These are phyloP conservation scores for Termitomyces sp. DNA, from an alignment of 768 basidiomycete genomes.

Conservation along the genomic window DNA sequence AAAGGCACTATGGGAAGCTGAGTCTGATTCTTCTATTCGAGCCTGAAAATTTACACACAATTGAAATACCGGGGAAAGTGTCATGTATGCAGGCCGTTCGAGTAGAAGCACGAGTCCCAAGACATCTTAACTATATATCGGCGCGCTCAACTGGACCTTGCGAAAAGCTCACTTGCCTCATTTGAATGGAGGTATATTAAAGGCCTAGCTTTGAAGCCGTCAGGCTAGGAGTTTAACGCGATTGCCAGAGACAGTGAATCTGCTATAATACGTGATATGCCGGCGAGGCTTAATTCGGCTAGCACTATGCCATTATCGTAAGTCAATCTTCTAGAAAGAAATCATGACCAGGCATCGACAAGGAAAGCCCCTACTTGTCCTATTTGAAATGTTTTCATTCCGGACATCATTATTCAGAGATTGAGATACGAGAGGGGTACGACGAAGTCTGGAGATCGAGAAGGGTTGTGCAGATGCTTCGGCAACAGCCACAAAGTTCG, in stretches of 20 bases:
- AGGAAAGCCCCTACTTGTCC: too few species aligned
- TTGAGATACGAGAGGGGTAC: neutral
- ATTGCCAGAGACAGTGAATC: neutral
- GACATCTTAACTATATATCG: neutral
- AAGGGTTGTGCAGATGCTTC: neutral
- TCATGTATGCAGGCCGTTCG: neutral
- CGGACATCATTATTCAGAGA: neutral
- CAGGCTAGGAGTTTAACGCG: neutral
- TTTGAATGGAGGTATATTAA: neutral
- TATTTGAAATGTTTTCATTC: too few species aligned
- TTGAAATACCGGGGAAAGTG: constrained; percentile 6
- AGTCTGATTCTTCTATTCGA: neutral
- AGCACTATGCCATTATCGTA: neutral
- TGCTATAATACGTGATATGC: neutral
- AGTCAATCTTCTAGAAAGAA: neutral
- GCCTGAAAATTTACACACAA: neutral
- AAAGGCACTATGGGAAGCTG: constrained; percentile 18
- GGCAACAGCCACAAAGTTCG: neutral
- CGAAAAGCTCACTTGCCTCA: neutral
- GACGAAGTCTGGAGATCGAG: neutral
- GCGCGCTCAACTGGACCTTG: neutral
- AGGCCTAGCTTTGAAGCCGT: neutral
- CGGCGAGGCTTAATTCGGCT: neutral
- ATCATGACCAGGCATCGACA: neutral
- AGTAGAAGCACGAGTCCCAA: neutral